Percentiles rank a stretch among this genome's conserved stretches.
Conservation (phyloP, 352 stramenopile species). For the Phytophthora palmivora region DNA sequence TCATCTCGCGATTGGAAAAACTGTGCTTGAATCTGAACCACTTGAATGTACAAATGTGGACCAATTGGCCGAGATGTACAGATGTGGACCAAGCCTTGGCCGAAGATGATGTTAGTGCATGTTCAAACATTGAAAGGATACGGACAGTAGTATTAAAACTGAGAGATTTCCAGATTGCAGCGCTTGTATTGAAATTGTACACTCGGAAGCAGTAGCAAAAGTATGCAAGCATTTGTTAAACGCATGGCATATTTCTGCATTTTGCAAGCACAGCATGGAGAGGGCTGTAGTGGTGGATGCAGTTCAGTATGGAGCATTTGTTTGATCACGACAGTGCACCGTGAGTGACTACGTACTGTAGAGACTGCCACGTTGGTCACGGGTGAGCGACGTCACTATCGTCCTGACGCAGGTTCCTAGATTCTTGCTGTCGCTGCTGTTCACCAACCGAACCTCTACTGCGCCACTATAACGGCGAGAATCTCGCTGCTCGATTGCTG, state of each 20-base stretch:
- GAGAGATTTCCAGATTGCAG: no score
- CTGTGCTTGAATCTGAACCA: no score
- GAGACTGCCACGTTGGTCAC: slow-evolving; percentile 22
- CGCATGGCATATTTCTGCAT: background rate
- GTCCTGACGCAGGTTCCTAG: slow-evolving; percentile 19
- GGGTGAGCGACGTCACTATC: slow-evolving; percentile 18
- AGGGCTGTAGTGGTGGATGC: background rate
- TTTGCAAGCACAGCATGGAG: background rate
- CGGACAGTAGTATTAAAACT: no score
- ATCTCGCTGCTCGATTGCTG: slow-evolving; percentile 11
- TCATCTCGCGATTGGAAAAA: no score
- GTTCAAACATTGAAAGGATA: no score
- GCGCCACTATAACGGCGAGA: background rate
- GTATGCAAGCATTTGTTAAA: slow-evolving; percentile 26
- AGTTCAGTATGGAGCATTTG: slow-evolving; percentile 1
- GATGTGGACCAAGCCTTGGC: no score
- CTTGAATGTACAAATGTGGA: no score
- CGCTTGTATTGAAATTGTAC: no score
- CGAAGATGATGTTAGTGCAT: no score
- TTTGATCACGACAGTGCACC: background rate
- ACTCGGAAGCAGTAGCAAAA: slow-evolving; percentile 14
- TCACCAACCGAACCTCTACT: slow-evolving; percentile 6
- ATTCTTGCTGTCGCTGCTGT: slow-evolving; percentile 16
- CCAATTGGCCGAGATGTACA: no score
- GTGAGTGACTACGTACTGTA: slow-evolving; percentile 5